These are phyloP conservation scores for Grosmannia serpens DNA, from an alignment of 2,329 filamentous ascomycete genomes.

Conservation along the genomic window DNA sequence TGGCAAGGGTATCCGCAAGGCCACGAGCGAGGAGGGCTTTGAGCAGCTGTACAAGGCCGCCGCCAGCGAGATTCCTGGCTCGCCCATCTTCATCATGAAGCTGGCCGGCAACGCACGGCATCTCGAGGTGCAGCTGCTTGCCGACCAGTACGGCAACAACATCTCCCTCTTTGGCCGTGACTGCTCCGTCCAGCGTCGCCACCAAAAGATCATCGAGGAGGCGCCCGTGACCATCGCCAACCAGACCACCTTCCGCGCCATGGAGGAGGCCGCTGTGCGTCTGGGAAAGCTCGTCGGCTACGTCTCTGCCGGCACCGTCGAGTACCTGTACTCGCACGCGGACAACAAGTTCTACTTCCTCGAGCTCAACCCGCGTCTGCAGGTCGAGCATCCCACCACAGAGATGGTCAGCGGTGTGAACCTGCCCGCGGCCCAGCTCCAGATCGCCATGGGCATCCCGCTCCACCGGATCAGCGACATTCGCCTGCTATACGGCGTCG, in stretches of 20 bases:
- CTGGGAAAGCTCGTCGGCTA: conserved; percentile 92
- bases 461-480: conserved; percentile 94
- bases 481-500: conserved; percentile 86
- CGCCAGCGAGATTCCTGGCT: conserved; percentile 93
- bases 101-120: conserved; percentile 91
- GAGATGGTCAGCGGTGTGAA: conserved; percentile 99
- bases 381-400: conserved; percentile 98
- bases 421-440: conserved; percentile 89
- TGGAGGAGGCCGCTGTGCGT: conserved; percentile 94
- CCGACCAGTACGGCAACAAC: conserved; percentile 99
- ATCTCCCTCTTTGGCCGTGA: conserved; percentile 98
- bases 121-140: conserved; percentile 92
- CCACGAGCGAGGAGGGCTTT: conserved; percentile 74
- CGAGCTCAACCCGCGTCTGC: conserved; percentile 95
- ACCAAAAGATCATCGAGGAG: conserved; percentile 99
- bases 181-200: conserved; percentile 94
- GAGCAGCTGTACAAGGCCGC: conserved; percentile 85
- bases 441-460: conserved; percentile 97
- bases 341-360: conserved; percentile 99
- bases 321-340: conserved; percentile 95
- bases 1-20: conserved; percentile 98
- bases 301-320: conserved; percentile 95
- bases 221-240: conserved; percentile 95
- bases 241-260: conserved; percentile 76
- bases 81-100: conserved; percentile 99